Evolutionary conservation across 1,284 basidiomycete species (phyloP).

Genomic region (Rhodotorula sp.): DNA sequence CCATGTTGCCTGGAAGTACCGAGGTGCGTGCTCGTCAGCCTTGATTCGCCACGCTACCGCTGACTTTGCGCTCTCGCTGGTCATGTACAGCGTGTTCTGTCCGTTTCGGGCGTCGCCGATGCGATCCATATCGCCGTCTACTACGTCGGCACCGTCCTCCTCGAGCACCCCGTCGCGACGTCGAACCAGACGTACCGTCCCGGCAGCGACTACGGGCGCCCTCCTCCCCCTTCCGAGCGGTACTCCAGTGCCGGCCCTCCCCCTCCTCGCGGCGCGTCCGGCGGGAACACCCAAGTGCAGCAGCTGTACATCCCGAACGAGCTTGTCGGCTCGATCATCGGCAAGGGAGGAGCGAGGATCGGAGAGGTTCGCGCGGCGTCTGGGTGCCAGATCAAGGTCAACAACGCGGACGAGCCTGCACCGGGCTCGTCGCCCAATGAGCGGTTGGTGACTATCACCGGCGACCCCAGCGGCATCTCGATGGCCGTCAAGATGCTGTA

Average conservation of each 20-base stretch:
- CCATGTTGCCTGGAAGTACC: conserved; percentile 97
- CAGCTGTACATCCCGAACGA: conserved; percentile 99
- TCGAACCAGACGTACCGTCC: conserved; percentile 50
- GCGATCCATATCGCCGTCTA: conserved; percentile 96
- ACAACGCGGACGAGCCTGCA: conserved; percentile 83
- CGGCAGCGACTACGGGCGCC: conserved; percentile 17
- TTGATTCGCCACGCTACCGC: not conserved
- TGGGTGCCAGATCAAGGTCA: conserved; percentile 90
- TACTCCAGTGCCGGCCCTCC: not conserved
- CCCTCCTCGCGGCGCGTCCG: conserved; percentile 31
- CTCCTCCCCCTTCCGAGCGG: conserved; percentile 6
- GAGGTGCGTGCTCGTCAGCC: conserved; percentile 55
- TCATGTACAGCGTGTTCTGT: conserved; percentile 76
- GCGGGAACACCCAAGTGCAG: conserved; percentile 72
- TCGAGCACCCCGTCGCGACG: conserved; percentile 49
- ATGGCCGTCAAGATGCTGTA: conserved; percentile 94
- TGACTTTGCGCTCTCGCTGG: not conserved
- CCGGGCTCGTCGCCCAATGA: conserved; percentile 64
- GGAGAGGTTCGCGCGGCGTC: conserved; percentile 96
- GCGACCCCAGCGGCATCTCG: conserved; percentile 89
- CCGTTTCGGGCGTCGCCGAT: conserved; percentile 98
- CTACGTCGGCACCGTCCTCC: conserved; percentile 52
- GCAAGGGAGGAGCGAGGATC: conserved; percentile 97
- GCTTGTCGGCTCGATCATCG: conserved; percentile 84
- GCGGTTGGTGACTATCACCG: conserved; percentile 88